phyloP scores from a whole-genome alignment of 106 monocot species.

The Dactylorhiza incarnata region DNA sequence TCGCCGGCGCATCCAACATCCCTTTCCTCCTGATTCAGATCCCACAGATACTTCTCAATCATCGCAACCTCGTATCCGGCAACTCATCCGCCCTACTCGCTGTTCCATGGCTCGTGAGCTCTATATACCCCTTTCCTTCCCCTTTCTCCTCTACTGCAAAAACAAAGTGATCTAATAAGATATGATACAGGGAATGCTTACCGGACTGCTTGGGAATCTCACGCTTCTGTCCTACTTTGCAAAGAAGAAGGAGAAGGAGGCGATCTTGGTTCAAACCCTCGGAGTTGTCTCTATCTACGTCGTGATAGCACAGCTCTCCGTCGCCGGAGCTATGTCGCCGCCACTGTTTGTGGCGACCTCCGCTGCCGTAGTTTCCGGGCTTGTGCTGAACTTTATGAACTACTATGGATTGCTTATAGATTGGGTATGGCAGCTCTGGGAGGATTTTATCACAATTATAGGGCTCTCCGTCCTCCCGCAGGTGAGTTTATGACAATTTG shows the following conservation, averaged over 20 bases:
- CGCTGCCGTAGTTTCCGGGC: conserved; percentile 44
- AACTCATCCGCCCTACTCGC: conserved; percentile 66
- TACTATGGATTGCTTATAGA: conserved; percentile 55
- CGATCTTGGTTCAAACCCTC: conserved; percentile 67
- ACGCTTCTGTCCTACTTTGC: conserved; percentile 87
- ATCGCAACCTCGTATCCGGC: conserved; percentile 62
- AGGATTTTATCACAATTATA: conserved; percentile 83
- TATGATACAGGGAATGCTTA: conserved; percentile 66
- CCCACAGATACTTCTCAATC: conserved; percentile 75
- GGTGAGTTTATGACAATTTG: conserved; percentile 23
- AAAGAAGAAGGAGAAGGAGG: conserved; percentile 92
- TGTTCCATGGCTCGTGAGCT: conserved; percentile 71
- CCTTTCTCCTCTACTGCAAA: not conserved
- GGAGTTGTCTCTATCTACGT: conserved; percentile 77
- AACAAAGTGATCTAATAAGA: not conserved
- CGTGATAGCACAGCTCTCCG: conserved; percentile 72
- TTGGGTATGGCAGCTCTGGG: conserved; percentile 61
- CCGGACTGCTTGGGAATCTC: conserved; percentile 78
- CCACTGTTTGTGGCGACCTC: conserved; percentile 55
- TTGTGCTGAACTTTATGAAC: conserved; percentile 74
- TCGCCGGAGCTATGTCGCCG: conserved; percentile 65
- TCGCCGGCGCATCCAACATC: conserved; percentile 71
- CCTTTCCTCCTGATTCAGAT: conserved; percentile 88
- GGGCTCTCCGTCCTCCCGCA: conserved; percentile 86
- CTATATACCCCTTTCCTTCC: not conserved